Evolutionary conservation across 78 protist species (phyloP).

Genomic region (Speleostelium caveatum): DNA sequence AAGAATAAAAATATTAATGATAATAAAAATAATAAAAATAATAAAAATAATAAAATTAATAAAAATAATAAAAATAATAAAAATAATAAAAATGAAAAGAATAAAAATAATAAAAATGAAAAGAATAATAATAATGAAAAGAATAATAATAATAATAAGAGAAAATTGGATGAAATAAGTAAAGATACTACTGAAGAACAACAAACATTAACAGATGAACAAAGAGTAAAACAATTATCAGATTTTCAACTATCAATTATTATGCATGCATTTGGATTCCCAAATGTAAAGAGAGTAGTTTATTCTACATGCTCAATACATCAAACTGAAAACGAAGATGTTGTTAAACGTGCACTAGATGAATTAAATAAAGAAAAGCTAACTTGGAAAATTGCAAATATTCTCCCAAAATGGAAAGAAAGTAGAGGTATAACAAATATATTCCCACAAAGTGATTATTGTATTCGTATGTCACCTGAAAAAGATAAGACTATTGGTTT

Average conservation of each 20-base stretch:
- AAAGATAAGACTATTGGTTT: slow-evolving; percentile 77
- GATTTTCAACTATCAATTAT: slow-evolving; percentile 80
- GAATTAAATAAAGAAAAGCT: slow-evolving; percentile 22
- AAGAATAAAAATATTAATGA: too few relatives aligned
- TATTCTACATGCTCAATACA: slow-evolving; percentile 81
- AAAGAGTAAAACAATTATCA: slow-evolving; percentile 53
- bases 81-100: slow-evolving; percentile 16
- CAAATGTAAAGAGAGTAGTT: slow-evolving; percentile 68
- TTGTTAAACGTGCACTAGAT: slow-evolving; percentile 44
- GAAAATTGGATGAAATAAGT: neutral
- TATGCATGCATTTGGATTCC: slow-evolving; percentile 73
- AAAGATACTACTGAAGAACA: slow-evolving; percentile 10
- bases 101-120: slow-evolving; percentile 32
- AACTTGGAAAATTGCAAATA: slow-evolving; percentile 33
- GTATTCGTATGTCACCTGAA: slow-evolving; percentile 52
- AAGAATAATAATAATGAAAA: neutral
- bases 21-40: neutral
- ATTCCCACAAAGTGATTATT: slow-evolving; percentile 31
- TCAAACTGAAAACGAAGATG: slow-evolving; percentile 82
- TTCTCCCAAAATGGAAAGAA: slow-evolving; percentile 58
- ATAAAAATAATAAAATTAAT: neutral
- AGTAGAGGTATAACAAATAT: slow-evolving; percentile 68
- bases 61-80: neutral
- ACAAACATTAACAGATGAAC: slow-evolving; percentile 7
- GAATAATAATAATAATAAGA: slow-evolving; percentile 6